Percentiles rank a stretch among this genome's conserved stretches.
These are phyloP conservation scores for Cladorrhinum sp. DNA, from an alignment of 2,329 filamentous ascomycete species.

Conservation along the genomic window DNA sequence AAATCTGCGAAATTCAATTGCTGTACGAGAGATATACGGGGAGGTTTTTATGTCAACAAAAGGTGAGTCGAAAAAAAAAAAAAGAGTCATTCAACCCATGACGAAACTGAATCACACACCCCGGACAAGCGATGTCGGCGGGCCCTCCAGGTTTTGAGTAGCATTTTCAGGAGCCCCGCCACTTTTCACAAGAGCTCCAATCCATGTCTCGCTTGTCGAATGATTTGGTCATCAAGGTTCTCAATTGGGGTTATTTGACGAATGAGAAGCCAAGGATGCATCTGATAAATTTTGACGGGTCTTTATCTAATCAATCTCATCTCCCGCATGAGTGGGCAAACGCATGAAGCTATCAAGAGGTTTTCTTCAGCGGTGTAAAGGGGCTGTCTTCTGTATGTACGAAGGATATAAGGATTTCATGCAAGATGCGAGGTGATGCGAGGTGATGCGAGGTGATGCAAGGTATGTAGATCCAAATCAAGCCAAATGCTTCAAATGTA, in stretches of 20 bases:
- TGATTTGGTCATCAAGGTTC: slow-evolving; percentile 9
- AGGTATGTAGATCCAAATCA: too few species aligned
- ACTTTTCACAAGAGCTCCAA: neutral
- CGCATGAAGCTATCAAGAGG: neutral
- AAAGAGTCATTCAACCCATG: neutral
- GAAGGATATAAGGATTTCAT: too few species aligned
- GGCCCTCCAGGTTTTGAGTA: neutral
- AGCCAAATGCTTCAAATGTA: neutral
- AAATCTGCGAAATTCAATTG: neutral
- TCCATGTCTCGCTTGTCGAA: neutral
- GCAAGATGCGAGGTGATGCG: too few species aligned
- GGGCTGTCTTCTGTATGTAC: too few species aligned
- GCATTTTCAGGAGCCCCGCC: neutral
- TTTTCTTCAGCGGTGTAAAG: too few species aligned
- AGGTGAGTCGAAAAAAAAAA: neutral
- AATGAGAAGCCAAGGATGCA: neutral
- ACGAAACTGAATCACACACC: neutral
- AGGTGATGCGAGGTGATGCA: too few species aligned
- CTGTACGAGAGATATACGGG: neutral
- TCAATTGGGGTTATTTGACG: neutral
- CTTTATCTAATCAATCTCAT: neutral
- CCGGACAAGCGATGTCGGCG: slow-evolving; percentile 9
- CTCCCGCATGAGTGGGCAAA: neutral
- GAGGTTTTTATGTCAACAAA: neutral
- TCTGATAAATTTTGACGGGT: neutral